Percentiles rank a stretch among this genome's conserved stretches.
Evolutionary conservation across 108 stramenopile species (phyloP).

Genomic region (Pelagomonas calceolata): DNA sequence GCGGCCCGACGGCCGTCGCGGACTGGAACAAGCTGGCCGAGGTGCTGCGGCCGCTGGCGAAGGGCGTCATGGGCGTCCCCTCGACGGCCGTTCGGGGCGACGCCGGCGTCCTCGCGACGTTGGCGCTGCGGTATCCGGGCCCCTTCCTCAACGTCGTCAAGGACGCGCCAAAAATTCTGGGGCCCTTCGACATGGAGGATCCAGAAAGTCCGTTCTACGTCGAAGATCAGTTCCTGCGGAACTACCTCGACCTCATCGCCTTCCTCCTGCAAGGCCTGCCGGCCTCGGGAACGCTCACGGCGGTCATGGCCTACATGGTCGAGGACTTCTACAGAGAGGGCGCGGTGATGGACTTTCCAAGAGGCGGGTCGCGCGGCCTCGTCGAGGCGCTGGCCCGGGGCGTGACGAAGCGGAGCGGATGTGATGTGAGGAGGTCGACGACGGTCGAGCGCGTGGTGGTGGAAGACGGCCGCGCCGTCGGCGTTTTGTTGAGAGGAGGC

Average conservation of each 20-base stretch:
- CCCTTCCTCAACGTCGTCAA: background rate
- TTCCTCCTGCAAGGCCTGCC: conserved; percentile 71
- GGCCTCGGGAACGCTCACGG: conserved; percentile 67
- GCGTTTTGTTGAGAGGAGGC: conserved; percentile 40
- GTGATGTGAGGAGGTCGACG: conserved; percentile 43
- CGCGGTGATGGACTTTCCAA: conserved; percentile 70
- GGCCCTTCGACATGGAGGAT: conserved; percentile 40
- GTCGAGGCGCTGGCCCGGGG: conserved; percentile 75
- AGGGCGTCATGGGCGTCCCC: conserved; percentile 58
- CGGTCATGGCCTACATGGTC: conserved; percentile 87
- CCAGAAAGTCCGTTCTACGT: conserved; percentile 9
- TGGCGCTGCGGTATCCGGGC: conserved; percentile 1
- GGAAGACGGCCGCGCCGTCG: conserved; percentile 58
- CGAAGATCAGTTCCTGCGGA: conserved; percentile 52
- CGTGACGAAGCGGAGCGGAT: conserved; percentile 60
- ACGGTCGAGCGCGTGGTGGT: conserved; percentile 64
- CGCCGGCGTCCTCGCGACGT: background rate
- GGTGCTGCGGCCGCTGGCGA: conserved; percentile 53
- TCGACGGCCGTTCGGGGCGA: conserved; percentile 21
- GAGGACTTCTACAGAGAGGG: conserved; percentile 68
- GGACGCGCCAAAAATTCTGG: background rate
- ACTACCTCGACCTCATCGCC: conserved; percentile 72
- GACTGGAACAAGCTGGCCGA: conserved; percentile 58
- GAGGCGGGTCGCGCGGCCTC: conserved; percentile 61
- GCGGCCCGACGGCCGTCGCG: conserved; percentile 53